Percentiles rank a stretch among this genome's conserved stretches.
Evolutionary conservation across 495 filamentous ascomycete species (phyloP).

Genomic region (Penicillium pancosmium): DNA sequence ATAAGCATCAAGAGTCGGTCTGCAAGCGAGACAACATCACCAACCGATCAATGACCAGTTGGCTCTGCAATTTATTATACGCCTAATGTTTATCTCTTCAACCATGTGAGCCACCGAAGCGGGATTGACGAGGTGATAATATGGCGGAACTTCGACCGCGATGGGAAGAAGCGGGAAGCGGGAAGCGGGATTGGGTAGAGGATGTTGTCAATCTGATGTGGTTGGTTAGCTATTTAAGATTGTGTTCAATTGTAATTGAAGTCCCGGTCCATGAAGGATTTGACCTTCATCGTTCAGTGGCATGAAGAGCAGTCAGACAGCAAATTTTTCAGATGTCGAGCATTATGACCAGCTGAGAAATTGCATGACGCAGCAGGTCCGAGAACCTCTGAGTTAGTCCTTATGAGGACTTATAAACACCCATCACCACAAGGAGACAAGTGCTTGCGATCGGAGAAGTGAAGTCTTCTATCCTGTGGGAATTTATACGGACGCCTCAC

Average conservation of each 20-base stretch:
- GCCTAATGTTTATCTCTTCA: slow-evolving; percentile 57
- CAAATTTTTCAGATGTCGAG: neutral
- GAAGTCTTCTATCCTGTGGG: neutral
- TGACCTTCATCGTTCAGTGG: too few species aligned
- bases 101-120: slow-evolving; percentile 41
- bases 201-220: neutral
- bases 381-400: neutral
- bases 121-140: slow-evolving; percentile 56
- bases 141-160: slow-evolving; percentile 27
- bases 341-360: neutral
- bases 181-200: neutral
- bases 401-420: neutral
- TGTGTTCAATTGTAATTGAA: neutral
- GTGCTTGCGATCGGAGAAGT: neutral
- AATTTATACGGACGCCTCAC: neutral
- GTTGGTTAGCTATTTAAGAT: neutral
- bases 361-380: neutral
- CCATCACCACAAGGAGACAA: too few species aligned
- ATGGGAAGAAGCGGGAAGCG: neutral
- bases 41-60: slow-evolving; percentile 28
- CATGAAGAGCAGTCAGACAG: neutral
- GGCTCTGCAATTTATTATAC: slow-evolving; percentile 40
- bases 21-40: slow-evolving; percentile 52
- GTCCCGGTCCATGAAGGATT: too few species aligned
- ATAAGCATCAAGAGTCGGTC: slow-evolving; percentile 47